phyloP scores from a whole-genome alignment of 345 rosid species.

The thale cress (Arabidopsis thaliana) region DNA sequence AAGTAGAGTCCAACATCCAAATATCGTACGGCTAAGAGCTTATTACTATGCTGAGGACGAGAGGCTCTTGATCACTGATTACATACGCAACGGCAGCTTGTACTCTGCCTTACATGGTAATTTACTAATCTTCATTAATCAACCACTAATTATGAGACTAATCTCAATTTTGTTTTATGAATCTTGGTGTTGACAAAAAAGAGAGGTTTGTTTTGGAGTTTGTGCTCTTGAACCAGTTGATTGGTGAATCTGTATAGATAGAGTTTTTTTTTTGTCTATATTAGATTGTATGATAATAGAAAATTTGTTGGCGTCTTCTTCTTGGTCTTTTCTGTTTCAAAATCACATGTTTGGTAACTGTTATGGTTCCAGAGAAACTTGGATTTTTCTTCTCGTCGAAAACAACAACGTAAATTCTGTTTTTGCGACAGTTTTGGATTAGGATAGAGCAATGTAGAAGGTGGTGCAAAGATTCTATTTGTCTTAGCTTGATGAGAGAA shows the following conservation, averaged over 20 bases:
- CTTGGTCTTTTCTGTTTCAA: constrained; percentile 17
- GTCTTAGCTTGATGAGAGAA: not conserved
- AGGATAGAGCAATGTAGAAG: not conserved
- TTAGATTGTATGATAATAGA: not conserved
- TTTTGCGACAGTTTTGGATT: constrained; percentile 9
- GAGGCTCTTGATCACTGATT: constrained; percentile 83
- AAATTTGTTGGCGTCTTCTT: constrained; percentile 8
- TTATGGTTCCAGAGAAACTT: constrained; percentile 17
- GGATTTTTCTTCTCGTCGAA: constrained; percentile 33
- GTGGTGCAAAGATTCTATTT: not conserved
- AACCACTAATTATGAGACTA: not conserved
- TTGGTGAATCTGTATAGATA: constrained; percentile 1
- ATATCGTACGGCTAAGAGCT: constrained; percentile 77
- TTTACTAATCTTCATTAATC: constrained; percentile 44
- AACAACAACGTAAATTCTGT: constrained; percentile 1
- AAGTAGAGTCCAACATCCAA: constrained; percentile 76
- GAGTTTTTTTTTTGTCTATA: constrained; percentile 18
- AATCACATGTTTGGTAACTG: constrained; percentile 30
- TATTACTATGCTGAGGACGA: constrained; percentile 86
- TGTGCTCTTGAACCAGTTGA: constrained; percentile 3
- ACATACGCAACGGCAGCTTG: constrained; percentile 76
- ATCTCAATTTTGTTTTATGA: constrained; percentile 10
- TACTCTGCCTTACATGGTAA: constrained; percentile 79
- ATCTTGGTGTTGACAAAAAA: not conserved
- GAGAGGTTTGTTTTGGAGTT: constrained; percentile 26